Evolutionary conservation across 331 rosid genomes (phyloP).

Genomic region (Rosa hybrid): DNA sequence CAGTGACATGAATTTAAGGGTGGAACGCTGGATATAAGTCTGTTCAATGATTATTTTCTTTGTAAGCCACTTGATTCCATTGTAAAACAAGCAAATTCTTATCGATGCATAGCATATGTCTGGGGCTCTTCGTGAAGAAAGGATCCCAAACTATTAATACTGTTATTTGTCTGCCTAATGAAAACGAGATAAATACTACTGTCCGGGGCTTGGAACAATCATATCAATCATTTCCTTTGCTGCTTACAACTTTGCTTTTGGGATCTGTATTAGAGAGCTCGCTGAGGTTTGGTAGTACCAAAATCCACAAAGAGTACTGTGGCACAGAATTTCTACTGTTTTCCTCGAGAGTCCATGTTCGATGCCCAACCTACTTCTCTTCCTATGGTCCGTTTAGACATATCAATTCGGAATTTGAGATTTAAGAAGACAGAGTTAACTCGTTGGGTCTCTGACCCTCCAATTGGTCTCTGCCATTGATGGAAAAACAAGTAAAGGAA

Average conservation of each 20-base stretch:
- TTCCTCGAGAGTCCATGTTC: too few species aligned
- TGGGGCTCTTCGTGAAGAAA: neutral
- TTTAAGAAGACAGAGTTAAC: neutral
- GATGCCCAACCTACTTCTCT: too few species aligned
- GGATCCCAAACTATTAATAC: neutral
- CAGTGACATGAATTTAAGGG: neutral
- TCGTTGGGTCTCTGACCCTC: neutral
- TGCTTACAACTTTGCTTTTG: too few species aligned
- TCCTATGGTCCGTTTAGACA: too few species aligned
- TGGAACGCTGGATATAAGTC: neutral
- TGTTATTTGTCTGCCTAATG: neutral
- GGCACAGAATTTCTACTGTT: too few species aligned
- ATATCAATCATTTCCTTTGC: neutral
- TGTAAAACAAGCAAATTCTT: neutral
- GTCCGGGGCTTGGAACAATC: neutral
- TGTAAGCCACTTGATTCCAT: neutral
- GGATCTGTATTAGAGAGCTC: too few species aligned
- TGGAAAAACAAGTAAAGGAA: neutral
- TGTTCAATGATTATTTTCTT: neutral
- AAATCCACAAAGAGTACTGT: too few species aligned
- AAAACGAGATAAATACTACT: neutral
- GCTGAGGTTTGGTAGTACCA: too few species aligned
- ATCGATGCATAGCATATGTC: too few species aligned
- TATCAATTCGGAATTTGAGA: neutral
- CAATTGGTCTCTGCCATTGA: neutral